phyloP scores from a whole-genome alignment of 805 yeast genomes.

The Metschnikowia borealis region DNA sequence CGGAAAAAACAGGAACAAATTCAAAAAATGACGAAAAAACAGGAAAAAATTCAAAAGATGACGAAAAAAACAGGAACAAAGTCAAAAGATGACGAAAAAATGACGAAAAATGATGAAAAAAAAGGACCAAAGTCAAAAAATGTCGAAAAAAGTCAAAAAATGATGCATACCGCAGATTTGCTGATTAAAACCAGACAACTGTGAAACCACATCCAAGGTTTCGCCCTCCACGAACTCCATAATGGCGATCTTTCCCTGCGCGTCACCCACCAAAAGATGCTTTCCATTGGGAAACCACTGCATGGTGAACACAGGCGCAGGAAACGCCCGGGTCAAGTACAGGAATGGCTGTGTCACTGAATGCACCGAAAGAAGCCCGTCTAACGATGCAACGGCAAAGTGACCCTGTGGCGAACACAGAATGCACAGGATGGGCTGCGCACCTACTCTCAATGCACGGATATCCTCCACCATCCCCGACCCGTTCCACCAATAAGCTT shows the following conservation, averaged over 20 bases:
- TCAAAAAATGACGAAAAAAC: neutral
- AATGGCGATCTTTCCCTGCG: slow-evolving; percentile 52
- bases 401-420: slow-evolving; percentile 48
- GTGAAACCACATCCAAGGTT: slow-evolving; percentile 9
- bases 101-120: neutral
- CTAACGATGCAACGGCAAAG: slow-evolving; percentile 54
- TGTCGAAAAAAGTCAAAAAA: neutral
- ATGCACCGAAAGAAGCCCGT: slow-evolving; percentile 48
- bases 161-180: slow-evolving; percentile 36
- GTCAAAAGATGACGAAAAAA: neutral
- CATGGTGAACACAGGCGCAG: slow-evolving; percentile 46
- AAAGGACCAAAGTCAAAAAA: neutral
- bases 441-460: slow-evolving; percentile 25
- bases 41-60: no score
- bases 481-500: slow-evolving; percentile 63
- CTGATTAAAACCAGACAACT: slow-evolving; percentile 29
- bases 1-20: no score
- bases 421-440: slow-evolving; percentile 46
- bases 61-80: neutral
- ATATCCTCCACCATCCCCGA: slow-evolving; percentile 39
- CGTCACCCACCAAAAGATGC: slow-evolving; percentile 61
- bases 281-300: slow-evolving; percentile 50
- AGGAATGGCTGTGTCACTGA: slow-evolving; percentile 25
- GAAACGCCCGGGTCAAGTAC: slow-evolving; percentile 23
- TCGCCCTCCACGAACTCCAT: slow-evolving; percentile 28